Percentiles rank a stretch among this genome's conserved stretches.
Evolutionary conservation across 192 early-diverging fungal genomes (phyloP).

Genomic region (Rhizoclosmatium globosum): DNA sequence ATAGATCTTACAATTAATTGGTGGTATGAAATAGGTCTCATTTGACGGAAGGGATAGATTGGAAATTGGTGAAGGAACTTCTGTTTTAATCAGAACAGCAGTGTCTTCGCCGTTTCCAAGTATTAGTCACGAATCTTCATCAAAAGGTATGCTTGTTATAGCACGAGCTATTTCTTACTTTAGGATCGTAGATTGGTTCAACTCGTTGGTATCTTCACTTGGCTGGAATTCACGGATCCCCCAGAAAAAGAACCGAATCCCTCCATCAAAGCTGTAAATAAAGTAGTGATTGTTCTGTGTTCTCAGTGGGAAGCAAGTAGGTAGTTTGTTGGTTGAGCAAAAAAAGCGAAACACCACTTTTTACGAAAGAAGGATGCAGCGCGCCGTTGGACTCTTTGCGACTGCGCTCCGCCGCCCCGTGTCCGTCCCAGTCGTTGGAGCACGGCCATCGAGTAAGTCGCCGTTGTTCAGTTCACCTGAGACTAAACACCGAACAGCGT

Average conservation of each 20-base stretch:
- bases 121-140: constrained; percentile 65
- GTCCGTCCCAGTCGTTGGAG: not conserved
- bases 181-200: constrained; percentile 85
- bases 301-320: not conserved
- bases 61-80: constrained; percentile 86
- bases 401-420: not conserved
- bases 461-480: not conserved
- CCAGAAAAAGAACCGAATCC: constrained; percentile 66
- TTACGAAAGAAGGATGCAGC: not conserved
- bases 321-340: not conserved
- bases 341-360: not conserved
- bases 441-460: not conserved
- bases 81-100: constrained; percentile 76
- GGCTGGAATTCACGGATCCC: constrained; percentile 93
- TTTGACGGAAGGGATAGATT: constrained; percentile 95
- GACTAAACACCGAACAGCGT: not conserved
- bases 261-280: constrained; percentile 4
- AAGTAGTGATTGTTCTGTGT: not conserved
- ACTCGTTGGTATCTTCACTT: constrained; percentile 81
- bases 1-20: not conserved
- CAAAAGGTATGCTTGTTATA: constrained; percentile 3
- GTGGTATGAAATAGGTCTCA: constrained; percentile 37
- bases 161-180: not conserved
- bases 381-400: not conserved
- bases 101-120: constrained; percentile 89